Evolutionary conservation across 768 basidiomycete species (phyloP), one percentile per base, ranked within the genome.

Genomic region (Boletus huronensis): DNA sequence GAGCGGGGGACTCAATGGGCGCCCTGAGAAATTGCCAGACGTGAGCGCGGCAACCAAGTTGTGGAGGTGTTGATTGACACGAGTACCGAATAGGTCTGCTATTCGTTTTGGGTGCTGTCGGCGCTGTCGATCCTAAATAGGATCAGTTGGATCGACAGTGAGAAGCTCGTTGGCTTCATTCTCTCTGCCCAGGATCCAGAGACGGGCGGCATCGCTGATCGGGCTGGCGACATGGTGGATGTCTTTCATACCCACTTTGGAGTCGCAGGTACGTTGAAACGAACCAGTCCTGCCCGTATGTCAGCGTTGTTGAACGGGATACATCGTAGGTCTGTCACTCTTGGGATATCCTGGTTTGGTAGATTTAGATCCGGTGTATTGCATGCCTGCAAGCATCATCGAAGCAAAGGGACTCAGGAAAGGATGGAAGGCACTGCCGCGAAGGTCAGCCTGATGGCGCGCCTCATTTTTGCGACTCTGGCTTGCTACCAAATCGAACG

Each of bases 231-330:
- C 68, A 87, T 94, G 82, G 84, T 84, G 2, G 97, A 99, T 64
- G 95, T 99, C n/a, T 99, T 97, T 71, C 96, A 99, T 64, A 98
- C 96, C 0, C 70, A 79, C 11, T 99, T 99, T 60, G 97, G 97
- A 1, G 74, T 98, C 2, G 92, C 93, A 56, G 94, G 93, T 80
- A 31, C 68, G 70, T 54, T 8, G 1, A 34, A 36, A 48, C 44
- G 23, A 31, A 31, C 19, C 25, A 39, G 14, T 14, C 25, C 5
- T n/a, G 5, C 14, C 36, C 2, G 10, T 10, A 11, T 14, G 25
- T 32, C 13, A 8, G 28, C 6, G 16, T 34, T 10, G 31, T 25
- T 58, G 48, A 59, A 56, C 19, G 21, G 26, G 11, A 25, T 26
- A n/a, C 19, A n/a, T 36, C 11, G 10, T 17, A 64, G 94, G 93